Conservation (phyloP, 164 flowering plant species). For the Chloranthus sessilifolius region DNA sequence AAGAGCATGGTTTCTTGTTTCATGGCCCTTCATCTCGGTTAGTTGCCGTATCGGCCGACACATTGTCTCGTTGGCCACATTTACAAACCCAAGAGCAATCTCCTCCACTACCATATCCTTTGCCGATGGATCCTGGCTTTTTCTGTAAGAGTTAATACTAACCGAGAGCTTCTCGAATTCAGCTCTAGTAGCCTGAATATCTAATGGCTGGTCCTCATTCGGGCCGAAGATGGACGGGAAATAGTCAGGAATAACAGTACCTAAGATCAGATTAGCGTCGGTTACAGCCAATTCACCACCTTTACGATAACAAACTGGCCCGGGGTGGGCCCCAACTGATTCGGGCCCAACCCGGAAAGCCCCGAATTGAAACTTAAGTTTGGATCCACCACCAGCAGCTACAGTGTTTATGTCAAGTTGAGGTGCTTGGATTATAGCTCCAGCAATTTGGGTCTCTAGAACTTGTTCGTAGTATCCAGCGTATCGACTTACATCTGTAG, state of each 20-base stretch:
- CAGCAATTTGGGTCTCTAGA: conserved; percentile 91
- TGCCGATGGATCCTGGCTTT: conserved; percentile 59
- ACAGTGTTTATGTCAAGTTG: conserved; percentile 97
- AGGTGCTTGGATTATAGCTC: conserved; percentile 94
- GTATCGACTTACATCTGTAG: conserved; percentile 96
- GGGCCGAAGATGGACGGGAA: conserved; percentile 96
- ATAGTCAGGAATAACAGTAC: conserved; percentile 84
- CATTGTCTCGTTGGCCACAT: conserved; percentile 99
- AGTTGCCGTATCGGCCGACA: conserved; percentile 95
- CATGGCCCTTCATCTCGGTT: conserved; percentile 99
- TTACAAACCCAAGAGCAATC: conserved; percentile 88
- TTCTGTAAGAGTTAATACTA: conserved; percentile 63
- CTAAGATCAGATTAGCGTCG: conserved; percentile 88
- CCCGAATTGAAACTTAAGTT: conserved; percentile 88
- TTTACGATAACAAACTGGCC: conserved; percentile 96
- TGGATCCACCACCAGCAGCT: conserved; percentile 99
- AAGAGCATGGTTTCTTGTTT: conserved; percentile 89
- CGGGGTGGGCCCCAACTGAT: conserved; percentile 98
- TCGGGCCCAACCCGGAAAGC: conserved; percentile 96
- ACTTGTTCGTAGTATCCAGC: conserved; percentile 94
- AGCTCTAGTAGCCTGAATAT: conserved; percentile 54
- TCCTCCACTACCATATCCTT: conserved; percentile 91
- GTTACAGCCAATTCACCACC: conserved; percentile 96
- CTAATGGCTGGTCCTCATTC: conserved; percentile 79
- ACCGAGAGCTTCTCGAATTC: conserved; percentile 75